phyloP scores from a whole-genome alignment of 805 yeast genomes.

The Ogataea philodendri region DNA sequence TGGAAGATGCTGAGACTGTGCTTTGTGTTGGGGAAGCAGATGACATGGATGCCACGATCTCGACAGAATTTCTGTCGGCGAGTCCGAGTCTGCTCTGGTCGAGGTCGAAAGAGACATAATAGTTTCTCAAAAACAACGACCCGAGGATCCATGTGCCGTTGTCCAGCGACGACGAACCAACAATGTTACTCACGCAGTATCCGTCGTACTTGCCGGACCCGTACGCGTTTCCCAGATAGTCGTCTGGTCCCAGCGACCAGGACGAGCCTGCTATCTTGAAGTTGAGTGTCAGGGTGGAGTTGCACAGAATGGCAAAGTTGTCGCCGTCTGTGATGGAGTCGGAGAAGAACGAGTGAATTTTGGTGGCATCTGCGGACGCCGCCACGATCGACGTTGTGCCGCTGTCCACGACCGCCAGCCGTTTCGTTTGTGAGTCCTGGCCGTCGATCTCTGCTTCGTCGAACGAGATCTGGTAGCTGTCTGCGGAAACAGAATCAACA shows the following conservation, averaged over 20 bases:
- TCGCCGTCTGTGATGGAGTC: conserved; percentile 56
- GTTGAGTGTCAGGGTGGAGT: conserved; percentile 40
- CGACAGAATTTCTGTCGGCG: conserved; percentile 41
- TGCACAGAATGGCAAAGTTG: conserved; percentile 60
- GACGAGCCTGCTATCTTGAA: conserved; percentile 44
- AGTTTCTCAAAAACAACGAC: conserved; percentile 54
- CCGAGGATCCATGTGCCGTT: conserved; percentile 60
- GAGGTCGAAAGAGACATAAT: conserved; percentile 57
- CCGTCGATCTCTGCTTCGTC: conserved; percentile 24
- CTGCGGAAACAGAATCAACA: conserved; percentile 39
- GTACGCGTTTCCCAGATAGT: conserved; percentile 51
- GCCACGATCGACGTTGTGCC: conserved; percentile 64
- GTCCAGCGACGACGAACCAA: conserved; percentile 45
- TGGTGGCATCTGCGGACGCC: conserved; percentile 53
- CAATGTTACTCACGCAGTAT: conserved; percentile 63
- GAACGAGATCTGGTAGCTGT: conserved; percentile 35
- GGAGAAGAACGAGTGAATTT: conserved; percentile 50
- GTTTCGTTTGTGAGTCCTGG: conserved; percentile 22
- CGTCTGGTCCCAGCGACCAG: conserved; percentile 43
- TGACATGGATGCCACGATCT: conserved; percentile 16
- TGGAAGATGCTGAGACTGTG: conserved; percentile 2
- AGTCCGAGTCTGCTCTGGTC: conserved; percentile 51
- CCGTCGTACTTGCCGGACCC: conserved; percentile 38
- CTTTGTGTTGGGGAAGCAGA: conserved; percentile 1
- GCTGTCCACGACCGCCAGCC: conserved; percentile 56